Conservation (phyloP, 495 filamentous ascomycete genomes). For the Xylaria intraflava region DNA sequence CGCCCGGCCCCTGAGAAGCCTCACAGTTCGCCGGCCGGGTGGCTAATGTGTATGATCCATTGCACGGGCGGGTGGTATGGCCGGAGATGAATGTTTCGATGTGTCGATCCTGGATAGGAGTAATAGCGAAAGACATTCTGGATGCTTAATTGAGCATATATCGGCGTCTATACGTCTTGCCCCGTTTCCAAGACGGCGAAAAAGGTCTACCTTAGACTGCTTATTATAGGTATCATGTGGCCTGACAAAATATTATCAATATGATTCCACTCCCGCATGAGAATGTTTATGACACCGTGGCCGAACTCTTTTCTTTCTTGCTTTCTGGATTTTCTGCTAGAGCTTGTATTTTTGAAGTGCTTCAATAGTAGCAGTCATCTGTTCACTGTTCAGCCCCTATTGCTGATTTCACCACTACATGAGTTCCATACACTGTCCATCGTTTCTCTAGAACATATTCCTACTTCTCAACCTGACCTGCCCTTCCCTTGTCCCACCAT, state of each 20-base stretch:
- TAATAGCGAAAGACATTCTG: conserved; percentile 1
- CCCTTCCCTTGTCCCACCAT: not conserved
- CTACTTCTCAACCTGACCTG: not conserved
- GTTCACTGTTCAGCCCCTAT: not conserved
- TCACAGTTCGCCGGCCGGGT: conserved; percentile 24
- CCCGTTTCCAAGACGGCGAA: too few species aligned
- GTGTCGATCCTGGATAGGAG: conserved; percentile 51
- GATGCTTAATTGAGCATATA: too few species aligned
- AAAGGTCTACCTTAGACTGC: too few species aligned
- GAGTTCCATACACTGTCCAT: not conserved
- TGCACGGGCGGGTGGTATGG: conserved; percentile 67
- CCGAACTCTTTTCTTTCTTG: too few species aligned
- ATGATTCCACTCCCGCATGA: too few species aligned
- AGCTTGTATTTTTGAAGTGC: too few species aligned
- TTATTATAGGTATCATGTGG: too few species aligned
- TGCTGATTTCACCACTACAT: not conserved
- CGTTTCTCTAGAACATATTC: not conserved
- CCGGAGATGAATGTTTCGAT: conserved; percentile 66
- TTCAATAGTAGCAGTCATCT: too few species aligned
- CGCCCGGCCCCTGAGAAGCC: conserved; percentile 58
- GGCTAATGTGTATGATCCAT: not conserved
- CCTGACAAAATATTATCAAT: too few species aligned
- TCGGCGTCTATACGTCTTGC: too few species aligned
- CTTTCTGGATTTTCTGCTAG: too few species aligned
- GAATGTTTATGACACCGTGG: too few species aligned